Conservation (phyloP, 1,284 basidiomycete genomes). For the Cutaneotrichosporon sp. region DNA sequence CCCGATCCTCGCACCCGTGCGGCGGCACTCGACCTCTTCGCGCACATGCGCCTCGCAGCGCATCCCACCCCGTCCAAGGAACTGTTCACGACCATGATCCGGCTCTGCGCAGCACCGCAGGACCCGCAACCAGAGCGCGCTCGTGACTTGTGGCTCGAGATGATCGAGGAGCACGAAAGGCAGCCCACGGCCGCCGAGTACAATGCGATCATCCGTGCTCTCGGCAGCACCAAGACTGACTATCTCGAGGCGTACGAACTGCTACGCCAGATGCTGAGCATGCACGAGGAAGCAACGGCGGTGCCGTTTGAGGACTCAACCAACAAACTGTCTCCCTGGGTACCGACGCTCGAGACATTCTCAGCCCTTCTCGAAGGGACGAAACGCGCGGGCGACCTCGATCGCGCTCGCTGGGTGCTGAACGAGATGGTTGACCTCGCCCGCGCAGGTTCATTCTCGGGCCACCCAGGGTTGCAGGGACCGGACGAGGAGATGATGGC, state of each 20-base stretch:
- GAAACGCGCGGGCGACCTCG: conserved; percentile 79
- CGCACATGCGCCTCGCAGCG: conserved; percentile 92
- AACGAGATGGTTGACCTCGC: conserved; percentile 68
- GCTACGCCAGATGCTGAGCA: conserved; percentile 75
- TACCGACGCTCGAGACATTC: conserved; percentile 71
- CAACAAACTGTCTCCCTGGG: conserved; percentile 58
- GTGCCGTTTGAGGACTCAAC: conserved; percentile 34
- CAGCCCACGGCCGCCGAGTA: conserved; percentile 70
- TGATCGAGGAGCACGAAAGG: conserved; percentile 66
- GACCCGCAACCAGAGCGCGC: conserved; percentile 82
- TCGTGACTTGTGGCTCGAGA: conserved; percentile 88
- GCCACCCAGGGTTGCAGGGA: conserved; percentile 21
- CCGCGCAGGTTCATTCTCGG: conserved; percentile 28
- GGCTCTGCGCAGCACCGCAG: conserved; percentile 66
- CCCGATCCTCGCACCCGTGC: conserved; percentile 52
- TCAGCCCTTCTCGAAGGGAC: conserved; percentile 82
- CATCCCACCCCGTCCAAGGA: conserved; percentile 74
- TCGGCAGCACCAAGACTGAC: conserved; percentile 59
- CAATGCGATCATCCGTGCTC: conserved; percentile 74
- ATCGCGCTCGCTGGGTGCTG: conserved; percentile 82
- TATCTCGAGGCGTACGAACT: conserved; percentile 73
- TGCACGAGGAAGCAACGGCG: conserved; percentile 57
- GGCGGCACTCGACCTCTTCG: conserved; percentile 88
- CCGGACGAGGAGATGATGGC: conserved; percentile 75
- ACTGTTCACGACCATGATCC: conserved; percentile 84